Base-by-base conservation (phyloP, 192 early-diverging fungal genomes). In the Backusella liffmaniae region DNA sequence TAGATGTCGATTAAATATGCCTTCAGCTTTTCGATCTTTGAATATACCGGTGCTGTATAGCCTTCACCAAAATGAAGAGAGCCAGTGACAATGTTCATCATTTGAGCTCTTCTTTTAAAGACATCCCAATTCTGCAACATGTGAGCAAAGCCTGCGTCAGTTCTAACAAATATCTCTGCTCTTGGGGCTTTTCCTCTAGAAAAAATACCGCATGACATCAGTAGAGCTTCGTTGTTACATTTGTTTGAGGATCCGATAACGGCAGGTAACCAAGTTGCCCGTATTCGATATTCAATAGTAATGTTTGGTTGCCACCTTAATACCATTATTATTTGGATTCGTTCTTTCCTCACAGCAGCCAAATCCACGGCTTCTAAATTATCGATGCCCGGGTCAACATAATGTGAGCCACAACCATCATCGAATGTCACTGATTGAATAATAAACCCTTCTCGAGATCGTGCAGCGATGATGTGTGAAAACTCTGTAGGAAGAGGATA, bases 231-330 rank as follows among this genome's bases (percentile, higher is more conserved):
- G n/a, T 26, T 34, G 1, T 70, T 51, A 15, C 30, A 29, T 5
- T 21, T 42, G 30, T 39, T 29, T 18, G 30, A 15, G 6, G 72
- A 59, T n/a, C 72, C 72, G 9, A 73, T 56, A 9, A 73, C 72
- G 23, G 70, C 26, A 21, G 81, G 81, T 4, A 79, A 68, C 70
- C 84, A 83, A 26, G 78, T 78, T 29, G 85, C 88, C 26, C 86
- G 89, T 65, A 93, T 90, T 73, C 86, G 83, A 80, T 95, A 95
- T 32, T 93, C 87, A 32, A 95, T 86, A 1, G 87, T 91, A 37
- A 95, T 86, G 74, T 93, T 92, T 13, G 92, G 91, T 51, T 91
- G 87, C 91, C 91, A 93, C 12, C 88, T 83, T 69, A 94, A 72
- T 37, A 90, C 86, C 87, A 95, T 86, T 29, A 83, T 88, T 39